Evolutionary conservation across 176 grass and related monocot species (phyloP), one percentile per base, ranked within the genome.

Genomic region (Oropetium thomaeum): DNA sequence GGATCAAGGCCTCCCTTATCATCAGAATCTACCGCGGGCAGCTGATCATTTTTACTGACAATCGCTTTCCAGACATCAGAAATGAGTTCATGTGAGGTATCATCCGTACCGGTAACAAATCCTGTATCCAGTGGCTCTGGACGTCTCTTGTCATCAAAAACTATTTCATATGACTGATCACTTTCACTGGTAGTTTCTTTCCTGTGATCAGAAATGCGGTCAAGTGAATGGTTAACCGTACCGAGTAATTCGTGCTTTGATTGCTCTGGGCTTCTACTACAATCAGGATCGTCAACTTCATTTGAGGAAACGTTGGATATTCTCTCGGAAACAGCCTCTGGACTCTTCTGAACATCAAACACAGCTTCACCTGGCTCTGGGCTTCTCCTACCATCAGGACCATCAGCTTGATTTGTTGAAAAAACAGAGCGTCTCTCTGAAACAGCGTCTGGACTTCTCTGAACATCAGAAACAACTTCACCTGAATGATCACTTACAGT

Each of bases 1-100:
- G 52, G 12, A 8, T 69, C 62, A 27, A 48, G 53, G n/a, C 27
- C 59, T 69, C 75, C 10, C 48, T 67, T 65, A 33, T 39, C 16
- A 40, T 32, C 67, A 72, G 23, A 39, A 28, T 19, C 33, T 25
- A 3, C 69, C 68, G 19, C 28, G 16, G 1, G 31, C 14, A 54
- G 38, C 10, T 75, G 63, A 31, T 79, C 85, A 43, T 23, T 59
- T 69, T 33, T 53, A 45, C 34, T 27, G 42, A 39, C 42, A 59
- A 74, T 83, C 59, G 67, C 62, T 79, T 74, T 74, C 85, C 85
- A 79, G 34, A 74, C 74, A 79, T 87, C 62, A 69, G 62, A 57
- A 45, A 74, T 63, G 22, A 74, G 75, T 38, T 74, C 69, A 45
- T 69, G 74, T 1, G 68, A 68, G 4, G 35, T 69, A 10, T 19